These are phyloP conservation scores for Colletotrichum coccodes DNA, from an alignment of 2,329 filamentous ascomycete species.

Conservation along the genomic window DNA sequence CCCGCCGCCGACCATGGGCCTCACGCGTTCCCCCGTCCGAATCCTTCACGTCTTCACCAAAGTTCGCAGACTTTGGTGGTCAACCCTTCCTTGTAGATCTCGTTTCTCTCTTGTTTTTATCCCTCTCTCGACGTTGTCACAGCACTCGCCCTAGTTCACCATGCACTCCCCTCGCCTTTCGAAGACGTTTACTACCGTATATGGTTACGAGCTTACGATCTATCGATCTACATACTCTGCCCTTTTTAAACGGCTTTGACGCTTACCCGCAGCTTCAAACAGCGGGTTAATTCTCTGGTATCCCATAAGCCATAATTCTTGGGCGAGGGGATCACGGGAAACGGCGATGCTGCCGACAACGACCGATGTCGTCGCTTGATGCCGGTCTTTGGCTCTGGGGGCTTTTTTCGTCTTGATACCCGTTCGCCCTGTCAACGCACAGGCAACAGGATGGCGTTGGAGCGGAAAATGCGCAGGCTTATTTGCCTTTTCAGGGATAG, in stretches of 20 bases:
- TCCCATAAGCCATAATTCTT: neutral
- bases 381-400: slow-evolving; percentile 26
- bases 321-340: neutral
- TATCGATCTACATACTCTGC: slow-evolving; percentile 5
- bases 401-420: slow-evolving; percentile 12
- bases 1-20: neutral
- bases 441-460: slow-evolving; percentile 23
- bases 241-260: slow-evolving; percentile 15
- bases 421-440: neutral
- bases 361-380: neutral
- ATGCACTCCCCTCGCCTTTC: slow-evolving; percentile 18
- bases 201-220: slow-evolving; percentile 25
- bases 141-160: slow-evolving; percentile 15
- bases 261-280: slow-evolving; percentile 28
- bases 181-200: slow-evolving; percentile 3
- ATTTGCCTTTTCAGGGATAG: neutral
- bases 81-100: slow-evolving; percentile 18
- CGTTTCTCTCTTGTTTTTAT: slow-evolving; percentile 23
- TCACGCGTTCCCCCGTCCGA: neutral
- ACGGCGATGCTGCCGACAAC: neutral
- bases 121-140: slow-evolving; percentile 16
- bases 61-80: neutral
- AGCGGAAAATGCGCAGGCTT: slow-evolving; percentile 7
- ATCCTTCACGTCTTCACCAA: neutral
- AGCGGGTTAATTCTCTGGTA: slow-evolving; percentile 2